phyloP scores from a whole-genome alignment of 73 alveolate genomes.

The Paramecium sonneborni region DNA sequence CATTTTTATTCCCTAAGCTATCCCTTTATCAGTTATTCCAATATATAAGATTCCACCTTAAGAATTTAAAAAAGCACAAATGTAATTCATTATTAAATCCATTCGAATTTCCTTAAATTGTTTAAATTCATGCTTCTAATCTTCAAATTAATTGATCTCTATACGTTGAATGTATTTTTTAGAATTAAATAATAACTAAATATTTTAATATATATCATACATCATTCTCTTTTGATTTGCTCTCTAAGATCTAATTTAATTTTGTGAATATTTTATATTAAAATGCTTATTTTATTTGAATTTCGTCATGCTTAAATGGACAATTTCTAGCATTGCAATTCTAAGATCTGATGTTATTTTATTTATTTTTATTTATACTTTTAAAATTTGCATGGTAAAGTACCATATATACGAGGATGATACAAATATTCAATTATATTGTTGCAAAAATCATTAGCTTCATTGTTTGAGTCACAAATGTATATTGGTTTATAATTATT shows the following conservation, averaged over 20 bases:
- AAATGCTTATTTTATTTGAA: not conserved
- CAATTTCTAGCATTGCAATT: slow-evolving; percentile 18
- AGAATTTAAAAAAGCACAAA: slow-evolving; percentile 63
- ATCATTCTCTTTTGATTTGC: slow-evolving; percentile 4
- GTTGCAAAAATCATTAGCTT: slow-evolving; percentile 52
- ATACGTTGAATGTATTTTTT: slow-evolving; percentile 18
- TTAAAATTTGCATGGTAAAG: not conserved
- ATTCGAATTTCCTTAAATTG: slow-evolving; percentile 19
- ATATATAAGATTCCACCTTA: slow-evolving; percentile 62
- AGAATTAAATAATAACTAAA: slow-evolving; percentile 1
- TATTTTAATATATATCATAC: not conserved
- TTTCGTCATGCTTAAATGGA: not conserved
- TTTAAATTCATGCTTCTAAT: slow-evolving; percentile 49
- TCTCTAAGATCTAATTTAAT: slow-evolving; percentile 23
- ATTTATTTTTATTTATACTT: not conserved
- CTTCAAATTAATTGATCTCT: slow-evolving; percentile 63
- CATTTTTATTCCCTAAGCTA: slow-evolving; percentile 44
- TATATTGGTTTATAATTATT: slow-evolving; percentile 38
- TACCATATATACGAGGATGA: slow-evolving; percentile 60
- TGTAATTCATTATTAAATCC: slow-evolving; percentile 47
- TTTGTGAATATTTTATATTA: not conserved
- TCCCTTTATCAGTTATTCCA: slow-evolving; percentile 61
- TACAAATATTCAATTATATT: slow-evolving; percentile 59
- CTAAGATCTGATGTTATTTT: not conserved
- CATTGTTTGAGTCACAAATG: slow-evolving; percentile 2